These are phyloP conservation scores for Fusarium xylarioides DNA, from an alignment of 2,329 filamentous ascomycete species.

Conservation along the genomic window DNA sequence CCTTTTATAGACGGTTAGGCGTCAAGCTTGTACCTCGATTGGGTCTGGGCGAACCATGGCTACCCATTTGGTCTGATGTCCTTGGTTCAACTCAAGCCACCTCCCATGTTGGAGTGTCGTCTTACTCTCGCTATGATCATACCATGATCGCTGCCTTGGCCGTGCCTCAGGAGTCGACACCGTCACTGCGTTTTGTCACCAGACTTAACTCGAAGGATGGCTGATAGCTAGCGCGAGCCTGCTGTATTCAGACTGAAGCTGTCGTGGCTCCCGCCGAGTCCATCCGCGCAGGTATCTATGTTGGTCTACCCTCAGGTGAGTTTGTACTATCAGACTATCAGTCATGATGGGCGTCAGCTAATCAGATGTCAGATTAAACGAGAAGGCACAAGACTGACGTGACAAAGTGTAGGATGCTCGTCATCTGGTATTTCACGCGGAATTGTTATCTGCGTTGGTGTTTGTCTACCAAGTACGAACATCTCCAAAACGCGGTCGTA, in stretches of 20 bases:
- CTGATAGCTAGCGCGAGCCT: not conserved
- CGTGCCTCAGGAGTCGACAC: not conserved
- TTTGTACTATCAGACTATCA: not conserved
- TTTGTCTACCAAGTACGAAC: not conserved
- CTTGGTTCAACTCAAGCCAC: not conserved
- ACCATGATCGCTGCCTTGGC: not conserved
- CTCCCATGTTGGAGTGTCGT: not conserved
- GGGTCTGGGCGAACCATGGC: not conserved
- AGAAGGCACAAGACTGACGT: not conserved
- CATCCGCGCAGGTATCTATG: not conserved
- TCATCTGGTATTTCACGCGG: not conserved
- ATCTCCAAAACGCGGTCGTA: not conserved
- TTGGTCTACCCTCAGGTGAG: not conserved
- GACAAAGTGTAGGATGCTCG: too few species aligned
- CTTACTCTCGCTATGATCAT: not conserved
- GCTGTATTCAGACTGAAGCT: not conserved
- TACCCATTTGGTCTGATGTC: not conserved
- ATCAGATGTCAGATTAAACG: not conserved
- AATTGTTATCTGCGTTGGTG: not conserved
- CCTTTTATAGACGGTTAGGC: not conserved
- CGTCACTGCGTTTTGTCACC: too few species aligned
- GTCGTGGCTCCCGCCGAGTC: not conserved
- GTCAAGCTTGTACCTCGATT: constrained; percentile 6
- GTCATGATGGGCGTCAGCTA: not conserved
- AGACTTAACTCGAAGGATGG: rapidly evolving